Evolutionary conservation across 345 rosid species (phyloP).

Genomic region (Citrus trifoliata): DNA sequence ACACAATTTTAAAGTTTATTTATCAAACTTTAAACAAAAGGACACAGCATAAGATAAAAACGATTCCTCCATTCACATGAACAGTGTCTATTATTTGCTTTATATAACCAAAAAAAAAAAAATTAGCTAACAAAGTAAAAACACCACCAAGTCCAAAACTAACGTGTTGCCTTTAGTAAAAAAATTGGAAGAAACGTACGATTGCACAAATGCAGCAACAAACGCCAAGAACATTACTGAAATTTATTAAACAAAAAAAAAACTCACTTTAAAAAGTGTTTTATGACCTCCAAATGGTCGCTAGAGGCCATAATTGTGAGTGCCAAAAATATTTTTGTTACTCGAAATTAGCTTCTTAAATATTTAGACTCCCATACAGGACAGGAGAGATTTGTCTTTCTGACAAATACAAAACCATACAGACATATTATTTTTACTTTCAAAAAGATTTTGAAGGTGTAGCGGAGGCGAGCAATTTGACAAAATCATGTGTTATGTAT

Average conservation of each 20-base stretch:
- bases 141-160: neutral
- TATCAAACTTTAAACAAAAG: too few species aligned
- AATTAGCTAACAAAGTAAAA: neutral
- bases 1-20: too few species aligned
- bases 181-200: neutral
- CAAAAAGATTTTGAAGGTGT: too few species aligned
- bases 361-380: neutral
- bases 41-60: neutral
- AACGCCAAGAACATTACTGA: conserved; percentile 2
- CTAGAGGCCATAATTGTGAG: neutral
- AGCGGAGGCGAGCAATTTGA: neutral
- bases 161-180: neutral
- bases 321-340: neutral
- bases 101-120: too few species aligned
- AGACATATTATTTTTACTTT: too few species aligned
- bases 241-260: neutral
- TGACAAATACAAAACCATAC: neutral
- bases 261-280: neutral
- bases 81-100: neutral
- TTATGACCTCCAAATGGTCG: conserved; percentile 4
- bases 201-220: neutral
- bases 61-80: neutral
- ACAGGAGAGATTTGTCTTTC: neutral
- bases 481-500: conserved; percentile 20
- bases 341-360: neutral